Base-by-base conservation (phyloP, 2,329 filamentous ascomycete species). In the Talaromyces sp. region DNA sequence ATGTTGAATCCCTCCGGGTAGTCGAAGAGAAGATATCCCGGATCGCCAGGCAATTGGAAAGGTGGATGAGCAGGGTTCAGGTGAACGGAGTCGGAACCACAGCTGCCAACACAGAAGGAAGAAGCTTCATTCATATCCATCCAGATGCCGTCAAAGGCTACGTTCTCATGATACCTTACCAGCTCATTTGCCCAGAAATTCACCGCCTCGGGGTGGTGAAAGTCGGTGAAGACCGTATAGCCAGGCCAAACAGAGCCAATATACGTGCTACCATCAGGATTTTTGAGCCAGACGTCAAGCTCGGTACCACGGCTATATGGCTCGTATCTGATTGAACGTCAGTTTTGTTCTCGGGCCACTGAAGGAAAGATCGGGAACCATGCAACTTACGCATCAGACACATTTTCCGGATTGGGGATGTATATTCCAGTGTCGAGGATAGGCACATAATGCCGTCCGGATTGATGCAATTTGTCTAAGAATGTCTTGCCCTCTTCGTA, bases 1-100 rank as follows among this genome's bases (percentile, higher is more conserved):
- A 84, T 63, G 57, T 87, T 83, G 74, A 91, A 90, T 5, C 80
- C 82, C 70, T 91, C 87, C 0, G 88, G 88, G 60, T 87, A 89
- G 45, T 77, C 73, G 52, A 81, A 82, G 41, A 85, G 76, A 15
- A 84, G 67, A 64, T 82, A 81, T 5, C 84, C 84, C 1, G 80
- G 78, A 62, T 89, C 85, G 0, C 87, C 87, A 86, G 85, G 66
- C 19, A 40, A 19, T 17, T 19, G 5, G 9, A 19, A 17, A 19
- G n/a, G 37, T 21, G 19, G n/a, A 40, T 89, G 86, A 0, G 83
- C 84, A 0, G 87, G 87, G 67, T 91, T 89, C 45, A 87, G 68
- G 1, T 81, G 81, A 40, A 89, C 69, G 53, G 87, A 86, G 1
- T 77, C 77, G 22, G 80, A 84, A 21, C 89, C 89, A 65, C 89